A percentile compares a stretch with the other conserved stretches of the same genome.
These are phyloP conservation scores for Aspergillus candidus DNA, from an alignment of 2,329 filamentous ascomycete species.

Conservation along the genomic window DNA sequence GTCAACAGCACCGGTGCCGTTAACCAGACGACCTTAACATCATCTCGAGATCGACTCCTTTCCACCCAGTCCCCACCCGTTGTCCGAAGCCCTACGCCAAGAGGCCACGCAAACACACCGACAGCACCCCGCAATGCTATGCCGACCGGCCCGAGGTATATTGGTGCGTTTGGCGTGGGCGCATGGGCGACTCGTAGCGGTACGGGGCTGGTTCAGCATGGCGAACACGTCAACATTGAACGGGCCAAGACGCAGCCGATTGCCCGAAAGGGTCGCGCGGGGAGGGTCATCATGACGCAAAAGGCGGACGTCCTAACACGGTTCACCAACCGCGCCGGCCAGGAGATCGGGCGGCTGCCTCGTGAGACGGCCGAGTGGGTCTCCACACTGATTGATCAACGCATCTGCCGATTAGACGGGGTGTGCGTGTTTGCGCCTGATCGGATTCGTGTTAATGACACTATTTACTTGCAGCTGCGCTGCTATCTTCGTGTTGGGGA, in stretches of 20 bases:
- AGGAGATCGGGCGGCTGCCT: conserved; percentile 78
- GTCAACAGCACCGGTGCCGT: conserved; percentile 4
- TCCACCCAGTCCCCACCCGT: conserved; percentile 2
- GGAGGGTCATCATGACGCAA: conserved; percentile 47
- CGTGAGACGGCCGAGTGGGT: conserved; percentile 89
- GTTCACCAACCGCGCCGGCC: conserved; percentile 72
- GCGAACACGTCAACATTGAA: conserved; percentile 79
- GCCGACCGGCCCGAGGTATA: conserved; percentile 60
- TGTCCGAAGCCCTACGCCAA: not conserved
- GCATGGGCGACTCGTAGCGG: conserved; percentile 91
- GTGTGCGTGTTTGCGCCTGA: conserved; percentile 87
- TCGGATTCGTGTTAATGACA: conserved; percentile 79
- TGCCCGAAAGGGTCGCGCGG: conserved; percentile 41
- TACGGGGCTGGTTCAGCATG: conserved; percentile 65
- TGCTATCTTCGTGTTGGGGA: conserved; percentile 69
- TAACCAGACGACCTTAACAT: conserved; percentile 7
- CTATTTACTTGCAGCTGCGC: conserved; percentile 80
- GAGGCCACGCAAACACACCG: conserved; percentile 1
- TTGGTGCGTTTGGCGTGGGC: conserved; percentile 85
- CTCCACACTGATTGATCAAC: conserved; percentile 84
- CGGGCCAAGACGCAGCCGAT: conserved; percentile 67
- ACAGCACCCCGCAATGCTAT: conserved; percentile 13
- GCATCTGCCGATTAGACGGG: conserved; percentile 79
- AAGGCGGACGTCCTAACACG: conserved; percentile 83
- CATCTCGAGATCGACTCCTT: conserved; percentile 7